Percentiles rank a stretch among this genome's conserved stretches.
phyloP scores from a whole-genome alignment of 78 protist species.

The Trichosphaerium sp. region DNA sequence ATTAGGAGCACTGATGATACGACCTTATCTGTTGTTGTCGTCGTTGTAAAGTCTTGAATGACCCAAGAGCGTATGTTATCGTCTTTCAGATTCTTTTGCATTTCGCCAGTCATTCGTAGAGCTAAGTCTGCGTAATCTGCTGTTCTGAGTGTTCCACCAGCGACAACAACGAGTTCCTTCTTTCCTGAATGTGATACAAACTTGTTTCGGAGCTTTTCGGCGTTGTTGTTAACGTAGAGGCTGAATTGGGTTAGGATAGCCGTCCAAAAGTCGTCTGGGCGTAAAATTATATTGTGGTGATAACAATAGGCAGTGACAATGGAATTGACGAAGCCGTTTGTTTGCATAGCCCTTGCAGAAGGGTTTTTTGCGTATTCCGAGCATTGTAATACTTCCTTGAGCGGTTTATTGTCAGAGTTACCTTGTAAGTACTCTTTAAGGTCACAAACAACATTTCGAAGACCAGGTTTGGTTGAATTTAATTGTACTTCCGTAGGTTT shows the following conservation, averaged over 20 bases:
- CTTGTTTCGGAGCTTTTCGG: slow-evolving; percentile 24
- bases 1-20: slow-evolving; percentile 5
- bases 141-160: slow-evolving; percentile 3
- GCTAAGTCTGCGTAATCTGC: slow-evolving; percentile 8
- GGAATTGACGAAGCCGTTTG: slow-evolving; percentile 6
- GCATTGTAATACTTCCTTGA: too few species aligned
- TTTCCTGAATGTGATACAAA: slow-evolving; percentile 33
- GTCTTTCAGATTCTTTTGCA: slow-evolving; percentile 39
- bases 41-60: slow-evolving; percentile 7
- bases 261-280: slow-evolving; percentile 29
- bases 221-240: slow-evolving; percentile 12
- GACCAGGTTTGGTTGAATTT: too few species aligned
- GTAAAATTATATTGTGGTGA: slow-evolving; percentile 2
- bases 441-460: too few species aligned
- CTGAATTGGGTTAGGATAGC: slow-evolving; percentile 12
- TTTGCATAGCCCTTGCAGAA: too few species aligned
- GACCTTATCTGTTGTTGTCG: slow-evolving; percentile 27
- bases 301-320: neutral
- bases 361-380: too few species aligned
- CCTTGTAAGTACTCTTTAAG: too few species aligned
- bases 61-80: slow-evolving; percentile 28
- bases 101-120: slow-evolving; percentile 1
- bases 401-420: too few species aligned
- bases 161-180: slow-evolving; percentile 2
- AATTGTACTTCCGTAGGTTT: too few species aligned